A percentile compares a stretch with the other conserved stretches of the same genome.
Conservation (phyloP, 768 basidiomycete genomes). For the Suillus spraguei region DNA sequence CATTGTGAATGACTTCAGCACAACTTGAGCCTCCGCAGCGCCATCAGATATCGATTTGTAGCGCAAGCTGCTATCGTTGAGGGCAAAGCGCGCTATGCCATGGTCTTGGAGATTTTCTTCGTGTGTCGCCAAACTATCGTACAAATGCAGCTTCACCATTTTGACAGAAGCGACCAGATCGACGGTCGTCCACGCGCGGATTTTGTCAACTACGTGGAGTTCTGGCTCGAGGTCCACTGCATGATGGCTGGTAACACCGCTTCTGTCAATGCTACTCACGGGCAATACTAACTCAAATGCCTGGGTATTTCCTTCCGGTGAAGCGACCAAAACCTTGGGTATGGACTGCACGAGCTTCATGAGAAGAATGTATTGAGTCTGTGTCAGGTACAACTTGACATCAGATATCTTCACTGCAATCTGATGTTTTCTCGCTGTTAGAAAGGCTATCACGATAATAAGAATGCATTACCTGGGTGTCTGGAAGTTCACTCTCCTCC, state of each 20-base stretch:
- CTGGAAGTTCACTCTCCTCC: slow-evolving; percentile 59
- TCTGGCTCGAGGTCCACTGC: slow-evolving; percentile 53
- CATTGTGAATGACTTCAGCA: slow-evolving; percentile 91
- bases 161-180: slow-evolving; percentile 75
- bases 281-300: slow-evolving; percentile 27
- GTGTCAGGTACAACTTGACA: slow-evolving; percentile 81
- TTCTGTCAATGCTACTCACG: slow-evolving; percentile 13
- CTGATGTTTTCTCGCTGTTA: slow-evolving; percentile 39
- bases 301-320: slow-evolving; percentile 44
- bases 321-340: slow-evolving; percentile 59
- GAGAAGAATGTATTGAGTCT: slow-evolving; percentile 77
- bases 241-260: slow-evolving; percentile 9
- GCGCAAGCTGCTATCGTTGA: slow-evolving; percentile 78
- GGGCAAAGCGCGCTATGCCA: slow-evolving; percentile 83
- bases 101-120: slow-evolving; percentile 65
- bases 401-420: slow-evolving; percentile 77
- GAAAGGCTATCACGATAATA: slow-evolving; percentile 12
- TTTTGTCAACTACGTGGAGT: slow-evolving; percentile 37
- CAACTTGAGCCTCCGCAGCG: slow-evolving; percentile 83
- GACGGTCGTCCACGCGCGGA: slow-evolving; percentile 59
- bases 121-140: slow-evolving; percentile 63
- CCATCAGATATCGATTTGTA: slow-evolving; percentile 83
- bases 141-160: slow-evolving; percentile 83
- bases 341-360: slow-evolving; percentile 69
- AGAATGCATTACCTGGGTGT: slow-evolving; percentile 62